Evolutionary conservation across 192 early-diverging fungal species (phyloP).

Genomic region (Entomortierella chlamydospora): DNA sequence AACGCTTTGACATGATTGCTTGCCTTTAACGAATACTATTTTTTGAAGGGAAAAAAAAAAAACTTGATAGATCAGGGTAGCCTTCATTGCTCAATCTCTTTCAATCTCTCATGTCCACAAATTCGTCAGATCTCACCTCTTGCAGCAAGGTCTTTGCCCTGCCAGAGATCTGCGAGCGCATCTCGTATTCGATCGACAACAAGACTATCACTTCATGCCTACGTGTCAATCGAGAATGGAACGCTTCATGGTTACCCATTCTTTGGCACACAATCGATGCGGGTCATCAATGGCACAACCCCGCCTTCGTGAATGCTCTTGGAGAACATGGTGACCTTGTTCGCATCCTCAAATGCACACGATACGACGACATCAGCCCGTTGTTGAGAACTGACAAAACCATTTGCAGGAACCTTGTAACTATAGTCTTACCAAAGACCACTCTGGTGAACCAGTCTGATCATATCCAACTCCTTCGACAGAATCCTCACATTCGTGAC

Average conservation of each 20-base stretch:
- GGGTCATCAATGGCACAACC: slow-evolving; percentile 23
- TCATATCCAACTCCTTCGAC: slow-evolving; percentile 21
- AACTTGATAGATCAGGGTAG: no score
- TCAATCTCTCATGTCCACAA: not conserved
- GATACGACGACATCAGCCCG: slow-evolving; percentile 36
- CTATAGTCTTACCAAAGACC: slow-evolving; percentile 21
- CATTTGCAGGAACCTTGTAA: slow-evolving; percentile 24
- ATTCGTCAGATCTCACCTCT: not conserved
- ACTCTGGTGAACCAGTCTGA: slow-evolving; percentile 6
- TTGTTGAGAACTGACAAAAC: not conserved
- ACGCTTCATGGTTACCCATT: slow-evolving; percentile 27
- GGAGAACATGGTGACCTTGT: slow-evolving; percentile 24
- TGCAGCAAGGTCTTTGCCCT: slow-evolving; percentile 9
- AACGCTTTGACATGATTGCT: slow-evolving; percentile 73
- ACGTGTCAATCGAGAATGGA: slow-evolving; percentile 23
- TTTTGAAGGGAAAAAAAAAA: not conserved
- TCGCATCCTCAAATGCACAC: slow-evolving; percentile 24
- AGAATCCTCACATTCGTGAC: slow-evolving; percentile 25
- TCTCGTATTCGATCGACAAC: slow-evolving; percentile 10
- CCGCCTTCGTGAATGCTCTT: slow-evolving; percentile 13
- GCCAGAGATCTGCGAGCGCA: slow-evolving; percentile 36
- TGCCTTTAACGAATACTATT: slow-evolving; percentile 45
- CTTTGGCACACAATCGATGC: slow-evolving; percentile 40
- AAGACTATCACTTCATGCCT: slow-evolving; percentile 10
- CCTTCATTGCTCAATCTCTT: no score